Evolutionary conservation across 768 basidiomycete genomes (phyloP).

Genomic region (Podaxis carcinomalis): DNA sequence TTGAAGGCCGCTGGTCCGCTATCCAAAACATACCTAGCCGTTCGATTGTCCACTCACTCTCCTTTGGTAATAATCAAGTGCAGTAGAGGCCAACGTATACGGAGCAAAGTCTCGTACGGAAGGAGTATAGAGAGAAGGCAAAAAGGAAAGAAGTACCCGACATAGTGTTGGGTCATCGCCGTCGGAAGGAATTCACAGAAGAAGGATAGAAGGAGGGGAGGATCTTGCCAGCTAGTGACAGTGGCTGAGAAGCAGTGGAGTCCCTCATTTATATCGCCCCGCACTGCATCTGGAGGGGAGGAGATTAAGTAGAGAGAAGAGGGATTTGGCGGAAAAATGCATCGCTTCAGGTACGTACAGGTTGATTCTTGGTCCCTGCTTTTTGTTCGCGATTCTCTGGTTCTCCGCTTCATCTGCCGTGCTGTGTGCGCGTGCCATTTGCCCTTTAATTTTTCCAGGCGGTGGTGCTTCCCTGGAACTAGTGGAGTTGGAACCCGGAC

Average conservation of each 20-base stretch:
- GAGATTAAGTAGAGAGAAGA: neutral
- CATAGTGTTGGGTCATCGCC: neutral
- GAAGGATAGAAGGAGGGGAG: constrained; percentile 2
- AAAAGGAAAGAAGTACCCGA: constrained; percentile 10
- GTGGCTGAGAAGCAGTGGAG: constrained; percentile 8
- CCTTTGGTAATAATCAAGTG: neutral
- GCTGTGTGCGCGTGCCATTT: neutral
- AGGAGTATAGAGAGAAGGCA: neutral
- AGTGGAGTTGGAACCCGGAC: neutral
- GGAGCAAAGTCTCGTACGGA: neutral
- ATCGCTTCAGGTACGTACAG: constrained; percentile 8
- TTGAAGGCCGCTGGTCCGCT: neutral
- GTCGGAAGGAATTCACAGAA: constrained; percentile 1
- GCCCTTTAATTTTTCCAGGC: neutral
- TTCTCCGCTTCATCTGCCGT: neutral
- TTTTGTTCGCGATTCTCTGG: neutral
- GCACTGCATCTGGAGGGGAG: neutral
- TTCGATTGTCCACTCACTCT: neutral
- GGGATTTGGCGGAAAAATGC: neutral
- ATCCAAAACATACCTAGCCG: neutral
- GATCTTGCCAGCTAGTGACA: neutral
- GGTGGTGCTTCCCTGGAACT: neutral
- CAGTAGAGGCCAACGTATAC: neutral
- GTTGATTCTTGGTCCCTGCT: neutral
- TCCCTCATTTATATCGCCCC: neutral